Conservation (phyloP, 2,329 filamentous ascomycete genomes). For the Knoxdaviesia capensis region DNA sequence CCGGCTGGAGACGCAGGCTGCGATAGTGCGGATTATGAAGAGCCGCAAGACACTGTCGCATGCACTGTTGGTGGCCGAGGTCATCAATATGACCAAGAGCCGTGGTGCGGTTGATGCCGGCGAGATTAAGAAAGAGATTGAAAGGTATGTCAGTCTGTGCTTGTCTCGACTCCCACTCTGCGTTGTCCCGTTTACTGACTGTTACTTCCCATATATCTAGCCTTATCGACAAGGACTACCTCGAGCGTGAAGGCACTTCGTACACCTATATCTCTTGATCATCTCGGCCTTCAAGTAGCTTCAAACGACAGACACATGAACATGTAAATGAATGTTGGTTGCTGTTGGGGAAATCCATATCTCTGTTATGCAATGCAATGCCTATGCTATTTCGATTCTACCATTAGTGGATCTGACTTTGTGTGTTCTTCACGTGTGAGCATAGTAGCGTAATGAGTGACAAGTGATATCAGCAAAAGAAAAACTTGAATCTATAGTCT, state of each 20-base stretch:
- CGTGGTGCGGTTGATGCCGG: slow-evolving; percentile 67
- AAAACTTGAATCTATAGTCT: too few species aligned
- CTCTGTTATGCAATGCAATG: too few species aligned
- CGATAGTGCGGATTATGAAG: slow-evolving; percentile 96
- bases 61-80: slow-evolving; percentile 72
- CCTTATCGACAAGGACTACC: slow-evolving; percentile 83
- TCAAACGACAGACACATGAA: too few species aligned
- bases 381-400: too few species aligned
- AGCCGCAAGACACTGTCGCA: slow-evolving; percentile 73
- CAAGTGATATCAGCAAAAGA: too few species aligned
- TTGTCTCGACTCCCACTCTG: neutral
- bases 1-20: slow-evolving; percentile 91
- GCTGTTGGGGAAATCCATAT: too few species aligned
- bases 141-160: slow-evolving; percentile 42
- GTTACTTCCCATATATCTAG: slow-evolving; percentile 19
- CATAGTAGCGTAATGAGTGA: too few species aligned
- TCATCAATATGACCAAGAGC: slow-evolving; percentile 75
- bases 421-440: too few species aligned
- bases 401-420: too few species aligned
- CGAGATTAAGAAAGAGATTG: slow-evolving; percentile 94
- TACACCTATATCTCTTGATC: slow-evolving; percentile 51
- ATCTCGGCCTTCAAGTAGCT: too few species aligned
- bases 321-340: too few species aligned
- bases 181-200: slow-evolving; percentile 9
- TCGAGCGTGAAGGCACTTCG: slow-evolving; percentile 54